Evolutionary conservation across 345 rosid species (phyloP), one percentile per base, ranked within the genome.

Genomic region (Triadica sebifera): DNA sequence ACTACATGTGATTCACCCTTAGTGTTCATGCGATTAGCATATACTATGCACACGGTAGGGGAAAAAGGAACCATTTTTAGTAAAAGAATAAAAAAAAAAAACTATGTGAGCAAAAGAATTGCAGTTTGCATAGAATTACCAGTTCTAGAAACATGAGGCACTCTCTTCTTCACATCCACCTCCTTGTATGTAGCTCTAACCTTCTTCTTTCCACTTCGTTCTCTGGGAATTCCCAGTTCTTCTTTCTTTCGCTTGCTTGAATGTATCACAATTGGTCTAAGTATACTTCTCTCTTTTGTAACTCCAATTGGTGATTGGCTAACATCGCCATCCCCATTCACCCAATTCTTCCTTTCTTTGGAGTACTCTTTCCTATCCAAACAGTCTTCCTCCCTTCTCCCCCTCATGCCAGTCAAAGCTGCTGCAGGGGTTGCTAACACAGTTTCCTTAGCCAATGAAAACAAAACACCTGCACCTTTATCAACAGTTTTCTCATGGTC

Each of bases 381-480:
- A 45, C 38, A 75, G 22, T 62, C 67, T 20, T 80, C 79, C 70
- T 22, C 80, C 66, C 81, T 85, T 74, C 85, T 77, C 43, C 77
- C 82, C 78, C 79, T 84, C 79, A 75, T 69, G 46, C 82, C 88
- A 53, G 57, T 82, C 53, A 86, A 77, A 53, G 80, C 78, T 15
- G 75, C 67, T 37, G 74, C 70, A 17, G 92, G 86, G 67, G 86
- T 77, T 70, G 77, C 78, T 73, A 81, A 67, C 67, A 80, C 75
- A 65, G 80, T 88, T 15, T 90, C 94, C 83, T 87, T 90, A 0
- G 96, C 91, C 90, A 96, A 82, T 4, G 93, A 89, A 81, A 88
- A 93, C 75, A 91, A 76, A 55, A 85, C 91, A 0, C 95, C 97
- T 0, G 97, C 98, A 80, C 98, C 98, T 62, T 85, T 89, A 80